phyloP scores from a whole-genome alignment of 257 asterid species.

The Solanum lycopersicoides region DNA sequence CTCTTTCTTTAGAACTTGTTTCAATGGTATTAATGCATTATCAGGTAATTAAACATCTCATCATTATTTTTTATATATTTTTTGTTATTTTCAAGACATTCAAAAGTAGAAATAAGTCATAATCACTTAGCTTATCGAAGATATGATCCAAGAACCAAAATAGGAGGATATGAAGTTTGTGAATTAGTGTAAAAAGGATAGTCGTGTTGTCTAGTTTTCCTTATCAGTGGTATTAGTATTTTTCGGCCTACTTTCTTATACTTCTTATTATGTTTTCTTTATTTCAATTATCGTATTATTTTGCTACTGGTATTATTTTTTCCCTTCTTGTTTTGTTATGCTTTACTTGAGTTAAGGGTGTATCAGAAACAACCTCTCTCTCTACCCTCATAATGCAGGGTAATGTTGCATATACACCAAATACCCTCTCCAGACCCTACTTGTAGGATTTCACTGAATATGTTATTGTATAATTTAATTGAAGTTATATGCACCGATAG shows the following conservation, averaged over 20 bases:
- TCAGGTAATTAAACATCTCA: constrained; percentile 13
- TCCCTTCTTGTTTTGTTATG: background rate
- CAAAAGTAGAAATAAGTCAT: too few species aligned
- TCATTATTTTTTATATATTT: too few species aligned
- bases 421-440: background rate
- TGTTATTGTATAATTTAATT: too few species aligned
- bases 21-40: constrained; percentile 44
- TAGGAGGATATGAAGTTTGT: background rate
- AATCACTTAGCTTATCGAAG: background rate
- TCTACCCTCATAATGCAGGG: background rate
- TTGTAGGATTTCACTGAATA: rapidly evolving
- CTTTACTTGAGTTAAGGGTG: background rate
- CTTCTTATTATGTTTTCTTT: background rate
- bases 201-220: background rate
- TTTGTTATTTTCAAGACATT: too few species aligned
- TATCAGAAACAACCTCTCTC: background rate
- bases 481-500: too few species aligned
- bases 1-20: constrained; percentile 35
- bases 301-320: background rate
- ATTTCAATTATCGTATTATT: background rate
- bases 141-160: background rate
- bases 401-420: too few species aligned
- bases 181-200: background rate
- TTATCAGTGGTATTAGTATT: background rate
- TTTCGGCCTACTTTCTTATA: background rate